Percentiles rank a stretch among this genome's conserved stretches.
Evolutionary conservation across 495 filamentous ascomycete species (phyloP).

Genomic region (Pyronema omphalodes): DNA sequence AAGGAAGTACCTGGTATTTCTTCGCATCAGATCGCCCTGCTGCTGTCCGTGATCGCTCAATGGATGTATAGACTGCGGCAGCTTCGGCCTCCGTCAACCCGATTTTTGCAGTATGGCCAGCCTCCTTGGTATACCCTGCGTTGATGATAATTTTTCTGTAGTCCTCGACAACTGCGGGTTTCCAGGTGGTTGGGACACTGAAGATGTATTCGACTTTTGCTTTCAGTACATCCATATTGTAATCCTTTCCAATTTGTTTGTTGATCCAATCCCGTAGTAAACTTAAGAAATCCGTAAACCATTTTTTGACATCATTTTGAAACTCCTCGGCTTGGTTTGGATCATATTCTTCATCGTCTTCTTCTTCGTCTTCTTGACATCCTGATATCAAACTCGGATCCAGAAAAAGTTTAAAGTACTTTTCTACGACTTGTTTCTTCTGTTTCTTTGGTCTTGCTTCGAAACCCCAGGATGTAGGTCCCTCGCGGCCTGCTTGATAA

Average conservation of each 20-base stretch:
- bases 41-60: neutral
- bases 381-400: neutral
- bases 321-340: neutral
- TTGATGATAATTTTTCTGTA: neutral
- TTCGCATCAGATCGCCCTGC: neutral
- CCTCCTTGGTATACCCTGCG: neutral
- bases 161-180: neutral
- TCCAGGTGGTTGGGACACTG: conserved; percentile 1
- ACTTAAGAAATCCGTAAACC: neutral
- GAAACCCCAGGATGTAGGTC: neutral
- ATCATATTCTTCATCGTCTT: neutral
- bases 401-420: neutral
- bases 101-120: neutral
- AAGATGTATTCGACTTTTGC: neutral
- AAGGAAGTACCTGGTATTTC: neutral
- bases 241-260: neutral
- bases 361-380: neutral
- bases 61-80: neutral
- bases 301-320: neutral
- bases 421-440: neutral
- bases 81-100: neutral
- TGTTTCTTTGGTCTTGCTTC: neutral
- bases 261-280: neutral
- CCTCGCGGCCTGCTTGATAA: neutral
- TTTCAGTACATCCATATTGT: neutral